These are phyloP conservation scores for Spergularia azorica DNA, from an alignment of 179 eudicot species.

Conservation along the genomic window DNA sequence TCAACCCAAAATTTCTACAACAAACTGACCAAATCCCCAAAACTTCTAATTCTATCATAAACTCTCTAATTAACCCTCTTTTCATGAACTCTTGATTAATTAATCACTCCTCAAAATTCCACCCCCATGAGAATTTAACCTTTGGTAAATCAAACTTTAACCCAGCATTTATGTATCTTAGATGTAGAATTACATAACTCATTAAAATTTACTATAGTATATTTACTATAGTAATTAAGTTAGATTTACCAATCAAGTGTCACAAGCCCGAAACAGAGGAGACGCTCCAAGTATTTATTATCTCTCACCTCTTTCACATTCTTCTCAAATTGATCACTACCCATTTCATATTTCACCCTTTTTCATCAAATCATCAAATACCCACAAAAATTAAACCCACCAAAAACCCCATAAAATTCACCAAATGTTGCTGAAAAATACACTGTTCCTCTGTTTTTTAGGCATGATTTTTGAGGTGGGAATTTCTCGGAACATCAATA, in stretches of 20 bases:
- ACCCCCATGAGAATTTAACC: background rate
- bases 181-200: background rate
- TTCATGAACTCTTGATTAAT: constrained; percentile 1
- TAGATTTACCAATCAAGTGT: constrained; percentile 29
- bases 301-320: constrained; percentile 34
- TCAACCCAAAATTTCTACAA: constrained; percentile 21
- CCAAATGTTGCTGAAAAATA: constrained; percentile 25
- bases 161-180: constrained; percentile 4
- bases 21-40: constrained; percentile 25
- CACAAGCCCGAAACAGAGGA: constrained; percentile 26
- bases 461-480: constrained; percentile 21
- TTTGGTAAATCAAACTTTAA: background rate
- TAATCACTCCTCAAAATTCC: background rate
- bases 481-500: constrained; percentile 1
- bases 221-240: background rate
- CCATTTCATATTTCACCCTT: constrained; percentile 34
- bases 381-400: constrained; percentile 28
- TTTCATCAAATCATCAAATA: constrained; percentile 6
- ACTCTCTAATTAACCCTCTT: constrained; percentile 7
- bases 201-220: background rate
- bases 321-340: constrained; percentile 28
- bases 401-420: background rate
- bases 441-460: constrained; percentile 37
- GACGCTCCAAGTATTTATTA: constrained; percentile 36
- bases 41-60: constrained; percentile 11